Percentiles rank a stretch among this genome's conserved stretches.
Conservation (phyloP, 2,329 filamentous ascomycete genomes). For the Arthrinium phaeospermum region DNA sequence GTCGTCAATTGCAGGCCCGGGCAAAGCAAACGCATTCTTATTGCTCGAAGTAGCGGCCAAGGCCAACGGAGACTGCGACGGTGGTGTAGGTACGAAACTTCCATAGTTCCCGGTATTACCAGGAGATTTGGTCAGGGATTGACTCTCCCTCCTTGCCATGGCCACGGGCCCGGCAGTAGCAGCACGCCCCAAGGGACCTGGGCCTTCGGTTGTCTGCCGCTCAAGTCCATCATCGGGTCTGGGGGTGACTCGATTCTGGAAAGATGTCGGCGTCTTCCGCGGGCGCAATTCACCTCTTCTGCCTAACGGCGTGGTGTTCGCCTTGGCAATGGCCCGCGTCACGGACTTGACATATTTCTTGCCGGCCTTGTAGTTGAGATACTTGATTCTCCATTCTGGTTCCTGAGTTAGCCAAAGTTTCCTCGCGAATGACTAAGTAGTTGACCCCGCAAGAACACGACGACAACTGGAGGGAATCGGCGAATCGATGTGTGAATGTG, state of each 20-base stretch:
- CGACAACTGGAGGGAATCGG: not conserved
- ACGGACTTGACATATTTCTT: conserved; percentile 95
- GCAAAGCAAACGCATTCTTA: conserved; percentile 55
- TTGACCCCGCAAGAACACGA: not conserved
- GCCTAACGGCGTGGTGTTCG: conserved; percentile 55
- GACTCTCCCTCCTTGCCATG: conserved; percentile 42
- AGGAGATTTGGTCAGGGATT: conserved; percentile 45
- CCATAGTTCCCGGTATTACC: conserved; percentile 55
- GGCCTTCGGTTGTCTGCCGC: not conserved
- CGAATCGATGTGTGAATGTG: not conserved
- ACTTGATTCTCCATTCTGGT: conserved; percentile 88
- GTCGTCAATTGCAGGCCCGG: conserved; percentile 54
- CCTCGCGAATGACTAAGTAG: not conserved
- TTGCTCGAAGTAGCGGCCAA: conserved; percentile 32
- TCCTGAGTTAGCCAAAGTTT: not conserved
- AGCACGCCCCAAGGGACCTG: not conserved
- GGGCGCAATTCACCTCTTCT: conserved; percentile 40
- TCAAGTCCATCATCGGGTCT: not conserved
- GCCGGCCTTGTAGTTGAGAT: conserved; percentile 92
- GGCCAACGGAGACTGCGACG: conserved; percentile 29
- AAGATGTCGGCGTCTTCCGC: conserved; percentile 1
- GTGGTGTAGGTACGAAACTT: conserved; percentile 56
- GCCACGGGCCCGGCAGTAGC: conserved; percentile 29
- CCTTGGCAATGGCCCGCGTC: conserved; percentile 69
- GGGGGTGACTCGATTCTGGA: conserved; percentile 13